phyloP scores from a whole-genome alignment of 2,329 filamentous ascomycete species.

The Capronia americana region DNA sequence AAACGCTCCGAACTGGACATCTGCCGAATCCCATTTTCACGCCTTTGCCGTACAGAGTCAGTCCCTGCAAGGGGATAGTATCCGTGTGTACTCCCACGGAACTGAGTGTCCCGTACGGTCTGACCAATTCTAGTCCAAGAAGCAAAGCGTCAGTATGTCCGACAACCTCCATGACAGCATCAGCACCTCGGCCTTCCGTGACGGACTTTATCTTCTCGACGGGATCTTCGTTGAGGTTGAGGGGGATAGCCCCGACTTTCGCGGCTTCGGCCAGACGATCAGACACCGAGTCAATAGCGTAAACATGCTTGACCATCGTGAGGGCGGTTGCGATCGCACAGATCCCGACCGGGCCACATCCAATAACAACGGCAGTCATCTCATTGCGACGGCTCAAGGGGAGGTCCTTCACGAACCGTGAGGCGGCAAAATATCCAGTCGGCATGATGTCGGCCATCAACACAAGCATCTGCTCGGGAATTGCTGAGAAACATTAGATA shows the following conservation, averaged over 20 bases:
- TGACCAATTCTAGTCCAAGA: constrained; percentile 29
- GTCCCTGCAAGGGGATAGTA: constrained; percentile 22
- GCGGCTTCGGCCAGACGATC: constrained; percentile 64
- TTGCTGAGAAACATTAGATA: neutral
- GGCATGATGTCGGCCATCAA: constrained; percentile 37
- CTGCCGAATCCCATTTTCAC: constrained; percentile 73
- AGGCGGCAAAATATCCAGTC: constrained; percentile 37
- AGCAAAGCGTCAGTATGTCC: constrained; percentile 21
- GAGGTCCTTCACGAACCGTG: neutral
- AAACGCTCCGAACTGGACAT: constrained; percentile 75
- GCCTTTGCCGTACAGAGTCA: constrained; percentile 27
- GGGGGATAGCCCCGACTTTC: constrained; percentile 65
- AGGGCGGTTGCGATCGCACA: constrained; percentile 74
- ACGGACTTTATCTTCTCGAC: constrained; percentile 61
- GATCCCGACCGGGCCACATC: constrained; percentile 67
- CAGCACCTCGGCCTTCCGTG: constrained; percentile 70
- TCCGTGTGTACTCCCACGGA: constrained; percentile 30
- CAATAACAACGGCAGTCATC: constrained; percentile 46
- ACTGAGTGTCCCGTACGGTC: constrained; percentile 25
- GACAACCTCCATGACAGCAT: constrained; percentile 51
- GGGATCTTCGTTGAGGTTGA: constrained; percentile 66
- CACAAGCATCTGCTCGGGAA: constrained; percentile 3
- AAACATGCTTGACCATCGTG: constrained; percentile 27
- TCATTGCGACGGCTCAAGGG: neutral
- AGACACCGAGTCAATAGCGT: constrained; percentile 66